Base-by-base conservation (phyloP, 148 eudicot genomes). In the Vaccinium macrocarpon region DNA sequence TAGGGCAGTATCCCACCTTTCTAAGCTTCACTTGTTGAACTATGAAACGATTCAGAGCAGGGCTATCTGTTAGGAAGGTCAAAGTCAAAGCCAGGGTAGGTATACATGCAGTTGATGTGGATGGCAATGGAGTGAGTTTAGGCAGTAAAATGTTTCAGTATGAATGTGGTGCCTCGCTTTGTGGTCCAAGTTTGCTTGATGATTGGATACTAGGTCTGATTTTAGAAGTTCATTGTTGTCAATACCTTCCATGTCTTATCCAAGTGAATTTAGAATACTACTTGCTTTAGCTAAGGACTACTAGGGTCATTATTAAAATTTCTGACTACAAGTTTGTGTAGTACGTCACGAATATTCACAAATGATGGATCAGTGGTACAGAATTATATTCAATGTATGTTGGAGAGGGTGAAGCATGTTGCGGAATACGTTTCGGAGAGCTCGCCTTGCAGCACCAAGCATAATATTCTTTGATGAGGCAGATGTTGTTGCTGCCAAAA, bases 371-470 rank as follows among this genome's bases (percentile, higher is more conserved):
- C 91, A 97, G 98, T 89, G 95, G 98, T 92, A 98, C 98, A 88
- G 97, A 97, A 73, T 90, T 97, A 78, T 92, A 90, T 75, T 93
- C 95, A 27, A 97, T 92, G 98, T 95, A 95, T 84, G 99, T 97
- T 88, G 99, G 99, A 82, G 99, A 95, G 83, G 99, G 99, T 81
- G 99, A 96, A 84, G 94, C 97, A 81, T 96, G 87, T 84, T 96
- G 89, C 93, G 98, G 53, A 92, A 93, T 84, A 92, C 95, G 51
- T 96, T 96, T 86, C 90, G 93, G 18, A 94, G 93, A 90, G 99
- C 99, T 86, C 92, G 96, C 82, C 96, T 97, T 85, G 97, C 97
- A 71, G 98, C 99, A 66, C 99, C 99, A 56, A 97, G 99, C 90
- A 93, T 97, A 85, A 86, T 97, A 76, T 97, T 97, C 82, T 97